These are phyloP conservation scores for Epichloe hybrida DNA, from an alignment of 2,329 filamentous ascomycete species.

Conservation along the genomic window DNA sequence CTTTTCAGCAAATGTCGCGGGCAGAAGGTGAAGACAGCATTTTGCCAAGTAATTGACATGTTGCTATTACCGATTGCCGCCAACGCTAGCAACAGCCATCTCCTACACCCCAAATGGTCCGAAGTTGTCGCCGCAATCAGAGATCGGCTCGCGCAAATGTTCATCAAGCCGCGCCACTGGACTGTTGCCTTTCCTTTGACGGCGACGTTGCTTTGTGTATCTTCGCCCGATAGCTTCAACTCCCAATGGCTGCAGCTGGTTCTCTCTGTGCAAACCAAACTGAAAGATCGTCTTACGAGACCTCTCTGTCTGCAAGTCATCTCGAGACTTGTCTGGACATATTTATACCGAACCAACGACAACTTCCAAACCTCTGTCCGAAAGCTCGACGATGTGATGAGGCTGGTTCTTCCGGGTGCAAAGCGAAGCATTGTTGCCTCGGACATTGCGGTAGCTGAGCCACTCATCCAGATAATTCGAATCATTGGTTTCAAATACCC, in stretches of 20 bases:
- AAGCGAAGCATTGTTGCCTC: constrained; percentile 72
- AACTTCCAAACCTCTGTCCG: constrained; percentile 51
- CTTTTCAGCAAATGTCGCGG: constrained; percentile 80
- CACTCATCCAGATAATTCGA: constrained; percentile 83
- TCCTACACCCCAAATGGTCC: constrained; percentile 73
- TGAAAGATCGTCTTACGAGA: constrained; percentile 71
- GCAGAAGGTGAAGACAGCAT: constrained; percentile 80
- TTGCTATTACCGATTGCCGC: constrained; percentile 78
- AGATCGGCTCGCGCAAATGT: constrained; percentile 67
- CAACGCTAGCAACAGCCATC: constrained; percentile 58
- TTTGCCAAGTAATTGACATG: constrained; percentile 82
- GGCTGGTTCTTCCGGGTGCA: constrained; percentile 66
- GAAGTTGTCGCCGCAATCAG: constrained; percentile 70
- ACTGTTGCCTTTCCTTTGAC: constrained; percentile 75
- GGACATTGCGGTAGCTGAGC: constrained; percentile 73
- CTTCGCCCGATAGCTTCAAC: constrained; percentile 69
- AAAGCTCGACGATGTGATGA: constrained; percentile 83
- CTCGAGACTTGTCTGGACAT: constrained; percentile 85
- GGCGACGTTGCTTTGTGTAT: constrained; percentile 76
- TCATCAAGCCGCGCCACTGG: constrained; percentile 90
- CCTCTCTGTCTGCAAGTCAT: constrained; percentile 78
- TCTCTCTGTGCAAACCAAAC: constrained; percentile 60
- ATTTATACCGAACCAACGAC: constrained; percentile 75
- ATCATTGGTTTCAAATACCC: constrained; percentile 90
- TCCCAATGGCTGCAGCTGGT: constrained; percentile 79